These are phyloP conservation scores for Xerocomus spinulosus DNA, from an alignment of 768 basidiomycete species.

Conservation along the genomic window DNA sequence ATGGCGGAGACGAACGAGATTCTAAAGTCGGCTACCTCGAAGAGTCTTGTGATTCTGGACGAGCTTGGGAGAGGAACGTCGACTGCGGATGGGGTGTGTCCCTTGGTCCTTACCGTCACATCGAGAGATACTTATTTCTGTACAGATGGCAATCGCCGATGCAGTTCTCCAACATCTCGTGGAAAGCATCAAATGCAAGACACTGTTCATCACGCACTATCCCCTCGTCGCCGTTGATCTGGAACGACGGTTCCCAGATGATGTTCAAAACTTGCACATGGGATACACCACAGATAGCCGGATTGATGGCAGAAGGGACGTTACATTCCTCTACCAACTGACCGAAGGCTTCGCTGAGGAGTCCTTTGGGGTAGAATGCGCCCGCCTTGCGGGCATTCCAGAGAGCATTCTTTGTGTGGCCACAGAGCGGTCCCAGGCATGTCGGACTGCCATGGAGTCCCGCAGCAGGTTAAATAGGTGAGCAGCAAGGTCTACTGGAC, in stretches of 20 bases:
- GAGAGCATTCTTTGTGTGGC: slow-evolving; percentile 64
- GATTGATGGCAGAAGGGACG: slow-evolving; percentile 68
- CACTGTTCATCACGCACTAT: slow-evolving; percentile 94
- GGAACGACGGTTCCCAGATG: slow-evolving; percentile 51
- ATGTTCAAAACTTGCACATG: slow-evolving; percentile 83
- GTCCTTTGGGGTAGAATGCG: slow-evolving; percentile 93
- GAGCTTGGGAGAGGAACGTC: slow-evolving; percentile 88
- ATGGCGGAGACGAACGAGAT: slow-evolving; percentile 93
- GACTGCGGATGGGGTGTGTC: slow-evolving; percentile 78
- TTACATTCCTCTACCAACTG: slow-evolving; percentile 84
- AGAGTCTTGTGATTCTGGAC: slow-evolving; percentile 86
- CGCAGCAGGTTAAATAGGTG: slow-evolving; percentile 51
- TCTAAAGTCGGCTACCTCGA: slow-evolving; percentile 63
- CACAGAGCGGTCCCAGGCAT: slow-evolving; percentile 44
- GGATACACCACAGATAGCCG: slow-evolving; percentile 66
- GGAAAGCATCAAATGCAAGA: slow-evolving; percentile 55
- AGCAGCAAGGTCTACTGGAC: slow-evolving; percentile 8
- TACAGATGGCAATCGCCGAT: slow-evolving; percentile 80
- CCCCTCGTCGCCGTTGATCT: slow-evolving; percentile 74
- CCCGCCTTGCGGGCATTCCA: slow-evolving; percentile 79
- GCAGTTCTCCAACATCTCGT: slow-evolving; percentile 75
- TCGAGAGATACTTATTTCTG: slow-evolving; percentile 2
- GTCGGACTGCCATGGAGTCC: slow-evolving; percentile 51
- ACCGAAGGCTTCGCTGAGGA: slow-evolving; percentile 69
- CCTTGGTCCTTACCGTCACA: background rate